These are phyloP conservation scores for Kwoniella dendrophila DNA, from an alignment of 768 basidiomycete species.

Conservation along the genomic window DNA sequence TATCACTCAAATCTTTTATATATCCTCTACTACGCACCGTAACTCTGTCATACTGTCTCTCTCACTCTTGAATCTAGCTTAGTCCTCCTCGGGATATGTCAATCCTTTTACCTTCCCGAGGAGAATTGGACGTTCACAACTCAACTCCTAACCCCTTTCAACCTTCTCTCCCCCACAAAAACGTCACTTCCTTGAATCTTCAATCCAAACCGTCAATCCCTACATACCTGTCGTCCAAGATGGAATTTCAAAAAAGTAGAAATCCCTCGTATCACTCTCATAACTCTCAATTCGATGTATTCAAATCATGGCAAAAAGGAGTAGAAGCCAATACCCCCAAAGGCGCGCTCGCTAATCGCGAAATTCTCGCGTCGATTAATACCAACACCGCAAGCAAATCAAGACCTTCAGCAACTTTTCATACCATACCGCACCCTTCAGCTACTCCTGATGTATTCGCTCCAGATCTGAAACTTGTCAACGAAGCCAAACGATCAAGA, in stretches of 20 bases:
- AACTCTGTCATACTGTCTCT: neutral
- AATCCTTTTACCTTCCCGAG: conserved; percentile 7
- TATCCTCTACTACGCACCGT: no score
- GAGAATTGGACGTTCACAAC: conserved; percentile 1
- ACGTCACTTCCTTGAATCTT: no score
- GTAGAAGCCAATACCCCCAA: conserved; percentile 2
- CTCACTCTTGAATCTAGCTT: neutral
- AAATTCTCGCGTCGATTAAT: conserved; percentile 21
- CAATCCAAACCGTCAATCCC: neutral
- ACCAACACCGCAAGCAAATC: conserved; percentile 8
- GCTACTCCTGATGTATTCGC: conserved; percentile 42
- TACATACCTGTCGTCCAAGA: neutral
- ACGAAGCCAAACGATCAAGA: conserved; percentile 13
- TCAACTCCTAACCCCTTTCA: neutral
- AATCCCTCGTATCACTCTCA: neutral
- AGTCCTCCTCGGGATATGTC: conserved; percentile 9
- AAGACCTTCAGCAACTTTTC: neutral
- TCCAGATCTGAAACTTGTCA: neutral
- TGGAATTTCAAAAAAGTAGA: neutral
- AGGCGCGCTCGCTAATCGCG: neutral
- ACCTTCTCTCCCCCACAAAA: neutral
- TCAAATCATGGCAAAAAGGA: conserved; percentile 12
- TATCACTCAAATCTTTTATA: neutral
- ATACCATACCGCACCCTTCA: conserved; percentile 34
- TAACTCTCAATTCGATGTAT: neutral